Base-by-base conservation (phyloP, 139 green algal species). In the Edaphochlamys debaryana region DNA sequence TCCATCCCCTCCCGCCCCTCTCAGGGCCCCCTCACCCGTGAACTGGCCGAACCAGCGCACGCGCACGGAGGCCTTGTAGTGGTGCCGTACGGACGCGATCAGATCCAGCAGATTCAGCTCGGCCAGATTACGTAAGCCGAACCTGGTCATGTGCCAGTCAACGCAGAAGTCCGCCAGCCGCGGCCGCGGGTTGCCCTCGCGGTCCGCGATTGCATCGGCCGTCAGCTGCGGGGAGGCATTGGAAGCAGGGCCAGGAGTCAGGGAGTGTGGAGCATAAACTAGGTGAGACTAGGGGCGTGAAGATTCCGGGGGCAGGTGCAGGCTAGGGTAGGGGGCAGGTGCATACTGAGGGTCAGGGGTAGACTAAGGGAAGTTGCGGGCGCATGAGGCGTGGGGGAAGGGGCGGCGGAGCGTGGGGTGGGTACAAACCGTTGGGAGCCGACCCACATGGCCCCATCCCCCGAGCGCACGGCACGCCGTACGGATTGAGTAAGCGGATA, bases 61-160 rank as follows among this genome's bases (percentile, higher is more conserved):
- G 9, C 82, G 63, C 36, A 82, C 68, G 40, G 32, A 37, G 23
- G n/a, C 69, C 41, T 60, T 74, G 52, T 83, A 73, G 83, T 91
- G 83, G 32, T 87, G 78, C 17, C 87, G 86, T n/a, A 89, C 79
- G 50, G 58, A 83, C n/a, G 85, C 86, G 42, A 92, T 86, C 42
- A 94, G 88, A 67, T 94, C 87, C 45, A 90, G 45, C 74, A 94
- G 82, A 81, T 85, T 91, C 56, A 85, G 77, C 77, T 95, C 92
- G 30, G 92, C 92, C 54, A 95, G 79, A 58, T 84, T 85, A 30
- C 86, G 82, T 64, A 95, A 85, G 3, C 92, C 92, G 75, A 91
- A 95, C n/a, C 77, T 74, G 58, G 86, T 90, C 62, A 92, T 63
- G 82, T 94, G 91, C 91, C 91, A 94, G 42, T 93, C 89, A 60